These are phyloP conservation scores for Chytriomyces sp. DNA, from an alignment of 192 early-diverging fungal genomes.

Conservation along the genomic window DNA sequence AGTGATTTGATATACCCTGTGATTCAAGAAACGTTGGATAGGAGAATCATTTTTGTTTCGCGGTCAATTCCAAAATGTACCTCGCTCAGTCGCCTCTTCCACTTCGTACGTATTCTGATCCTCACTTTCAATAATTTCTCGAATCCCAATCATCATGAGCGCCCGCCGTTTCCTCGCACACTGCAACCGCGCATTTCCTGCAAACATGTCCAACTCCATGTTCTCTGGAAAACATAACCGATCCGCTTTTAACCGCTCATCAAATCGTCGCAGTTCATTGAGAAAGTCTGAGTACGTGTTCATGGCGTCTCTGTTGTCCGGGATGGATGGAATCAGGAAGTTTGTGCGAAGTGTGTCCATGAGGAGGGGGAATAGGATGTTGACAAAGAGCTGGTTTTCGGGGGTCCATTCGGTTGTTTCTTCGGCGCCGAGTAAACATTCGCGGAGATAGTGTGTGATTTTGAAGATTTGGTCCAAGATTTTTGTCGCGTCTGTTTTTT, in stretches of 20 bases:
- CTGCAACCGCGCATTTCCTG: background rate
- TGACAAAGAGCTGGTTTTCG: conserved; percentile 29
- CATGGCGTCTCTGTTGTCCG: conserved; percentile 17
- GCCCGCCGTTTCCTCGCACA: conserved; percentile 31
- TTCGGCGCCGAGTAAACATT: conserved; percentile 16
- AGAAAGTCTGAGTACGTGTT: conserved; percentile 17
- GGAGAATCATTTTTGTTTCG: conserved; percentile 17
- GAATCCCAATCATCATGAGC: conserved; percentile 32
- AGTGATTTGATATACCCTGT: conserved; percentile 27
- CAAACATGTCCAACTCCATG: conserved; percentile 21
- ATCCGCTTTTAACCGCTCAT: conserved; percentile 3
- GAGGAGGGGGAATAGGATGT: conserved; percentile 7
- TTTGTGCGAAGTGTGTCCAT: background rate
- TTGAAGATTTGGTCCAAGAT: conserved; percentile 24
- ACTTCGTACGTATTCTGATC: conserved; percentile 51
- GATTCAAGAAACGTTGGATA: background rate
- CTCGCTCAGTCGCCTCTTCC: conserved; percentile 40
- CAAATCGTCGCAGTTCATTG: conserved; percentile 5
- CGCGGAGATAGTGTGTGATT: conserved; percentile 6
- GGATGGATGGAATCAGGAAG: conserved; percentile 16
- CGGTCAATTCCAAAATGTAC: background rate
- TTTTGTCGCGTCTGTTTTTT: background rate
- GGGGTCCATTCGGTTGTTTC: conserved; percentile 21
- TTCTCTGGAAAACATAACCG: conserved; percentile 5
- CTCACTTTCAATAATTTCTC: conserved; percentile 45